Base-by-base conservation (phyloP, 2,329 filamentous ascomycete genomes). In the Trichophyton mentagrophytes region DNA sequence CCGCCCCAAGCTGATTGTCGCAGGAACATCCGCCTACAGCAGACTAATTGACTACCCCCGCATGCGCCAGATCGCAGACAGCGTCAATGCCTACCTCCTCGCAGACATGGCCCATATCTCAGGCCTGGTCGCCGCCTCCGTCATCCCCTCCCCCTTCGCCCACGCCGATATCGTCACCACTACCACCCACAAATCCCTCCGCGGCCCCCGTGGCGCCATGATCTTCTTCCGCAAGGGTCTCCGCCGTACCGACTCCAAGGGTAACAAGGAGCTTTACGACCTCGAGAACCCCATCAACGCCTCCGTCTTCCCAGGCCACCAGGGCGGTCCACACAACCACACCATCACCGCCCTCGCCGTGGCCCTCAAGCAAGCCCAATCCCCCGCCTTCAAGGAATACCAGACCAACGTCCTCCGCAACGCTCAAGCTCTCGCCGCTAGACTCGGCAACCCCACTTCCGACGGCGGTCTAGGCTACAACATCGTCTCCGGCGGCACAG, bases 181-280 rank as follows among this genome's bases (percentile, higher is more conserved):
- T 65, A 99, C 93, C 64, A 99, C 93, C 55, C 93, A 99, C 85
- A 99, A 99, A 84, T 96, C 91, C 61, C 88, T 99, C 68, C 90
- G 93, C 77, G 93, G 93, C 63, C 93, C 93, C 63, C 90, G 93
- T 74, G 93, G 93, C 71, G 93, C 93, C 73, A 99, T 99, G 93
- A 99, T 99, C 79, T 99, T 99, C 85, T 99, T 91, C 86, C 89
- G 93, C 77, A 96, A 95, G 81, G 93, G 93, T 65, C 86, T 96
- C 64, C 88, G 92, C 71, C 90, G 87, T 70, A 87, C 87, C 60
- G 89, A 97, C 73, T 96, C 96, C 83, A 86, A 88, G 64, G 90
- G 90, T 70, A 92, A 96, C 79, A 84, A 92, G 80, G 87, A 82
- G 58, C 80, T 91, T 69, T 99, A 96, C 75, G 90, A 99, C 71